Conservation (phyloP, 805 yeast genomes). For the Ogataea ganodermae region DNA sequence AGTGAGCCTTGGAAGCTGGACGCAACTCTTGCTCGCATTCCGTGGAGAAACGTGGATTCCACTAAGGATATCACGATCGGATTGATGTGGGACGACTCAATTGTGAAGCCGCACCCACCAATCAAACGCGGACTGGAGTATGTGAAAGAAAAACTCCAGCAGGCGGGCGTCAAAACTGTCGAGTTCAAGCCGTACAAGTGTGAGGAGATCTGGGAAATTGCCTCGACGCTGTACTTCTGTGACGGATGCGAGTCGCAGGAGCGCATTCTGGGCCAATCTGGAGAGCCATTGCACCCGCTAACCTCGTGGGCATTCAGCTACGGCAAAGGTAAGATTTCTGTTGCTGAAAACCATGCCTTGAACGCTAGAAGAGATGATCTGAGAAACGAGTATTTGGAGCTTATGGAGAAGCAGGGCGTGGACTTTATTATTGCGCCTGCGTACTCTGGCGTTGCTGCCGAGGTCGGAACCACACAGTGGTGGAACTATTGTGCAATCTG, state of each 20-base stretch:
- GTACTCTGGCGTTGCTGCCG: slow-evolving; percentile 68
- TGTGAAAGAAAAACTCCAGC: slow-evolving; percentile 53
- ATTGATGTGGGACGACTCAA: slow-evolving; percentile 60
- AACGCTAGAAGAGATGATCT: slow-evolving; percentile 56
- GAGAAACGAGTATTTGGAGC: slow-evolving; percentile 55
- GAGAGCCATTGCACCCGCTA: slow-evolving; percentile 68
- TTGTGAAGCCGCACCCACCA: slow-evolving; percentile 72
- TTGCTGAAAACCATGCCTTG: slow-evolving; percentile 55
- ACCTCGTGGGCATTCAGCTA: slow-evolving; percentile 60
- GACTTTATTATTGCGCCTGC: slow-evolving; percentile 71
- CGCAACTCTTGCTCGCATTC: slow-evolving; percentile 41
- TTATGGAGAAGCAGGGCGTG: slow-evolving; percentile 52
- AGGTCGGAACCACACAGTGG: slow-evolving; percentile 49
- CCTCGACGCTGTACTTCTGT: slow-evolving; percentile 53
- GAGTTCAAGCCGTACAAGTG: slow-evolving; percentile 59
- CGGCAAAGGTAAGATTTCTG: slow-evolving; percentile 57
- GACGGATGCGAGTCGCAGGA: slow-evolving; percentile 68
- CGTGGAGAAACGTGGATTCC: slow-evolving; percentile 41
- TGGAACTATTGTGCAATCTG: slow-evolving; percentile 81
- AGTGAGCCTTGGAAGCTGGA: slow-evolving; percentile 37
- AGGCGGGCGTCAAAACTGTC: slow-evolving; percentile 57
- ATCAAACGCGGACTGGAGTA: slow-evolving; percentile 55
- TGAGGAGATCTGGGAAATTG: slow-evolving; percentile 59
- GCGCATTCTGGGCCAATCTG: slow-evolving; percentile 52
- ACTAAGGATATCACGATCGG: slow-evolving; percentile 55